Evolutionary conservation across 192 early-diverging fungal genomes (phyloP).

Genomic region (Glomus cerebriforme): DNA sequence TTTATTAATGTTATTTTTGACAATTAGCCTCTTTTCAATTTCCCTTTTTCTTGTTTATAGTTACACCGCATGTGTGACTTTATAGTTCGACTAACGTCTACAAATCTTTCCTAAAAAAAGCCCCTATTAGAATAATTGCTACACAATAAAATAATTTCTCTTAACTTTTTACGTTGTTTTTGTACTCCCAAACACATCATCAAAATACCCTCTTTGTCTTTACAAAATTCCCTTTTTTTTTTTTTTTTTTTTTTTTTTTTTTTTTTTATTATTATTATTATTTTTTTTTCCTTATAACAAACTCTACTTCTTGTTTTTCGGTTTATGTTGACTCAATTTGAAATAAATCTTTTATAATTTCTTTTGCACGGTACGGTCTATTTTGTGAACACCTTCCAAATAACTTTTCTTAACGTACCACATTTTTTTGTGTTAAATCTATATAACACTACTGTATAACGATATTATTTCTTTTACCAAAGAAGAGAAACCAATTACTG

Average conservation of each 20-base stretch:
- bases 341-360: no score
- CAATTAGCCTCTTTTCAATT: constrained; percentile 13
- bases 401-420: no score
- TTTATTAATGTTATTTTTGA: not conserved
- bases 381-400: no score
- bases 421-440: not conserved
- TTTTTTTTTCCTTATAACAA: no score
- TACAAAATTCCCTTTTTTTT: not conserved
- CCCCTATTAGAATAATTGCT: not conserved
- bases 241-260: not conserved
- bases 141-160: not conserved
- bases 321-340: no score
- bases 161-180: not conserved
- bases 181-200: not conserved
- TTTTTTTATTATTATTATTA: not conserved
- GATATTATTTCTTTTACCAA: no score
- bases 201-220: not conserved
- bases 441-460: not conserved
- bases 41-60: constrained; percentile 11
- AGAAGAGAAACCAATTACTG: not conserved
- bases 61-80: constrained; percentile 7
- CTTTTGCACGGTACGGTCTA: no score
- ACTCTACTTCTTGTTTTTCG: no score
- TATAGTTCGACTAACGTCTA: not conserved
- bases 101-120: constrained; percentile 1